Conservation (phyloP, 23 red algal genomes). For the Agarophyton chilense region DNA sequence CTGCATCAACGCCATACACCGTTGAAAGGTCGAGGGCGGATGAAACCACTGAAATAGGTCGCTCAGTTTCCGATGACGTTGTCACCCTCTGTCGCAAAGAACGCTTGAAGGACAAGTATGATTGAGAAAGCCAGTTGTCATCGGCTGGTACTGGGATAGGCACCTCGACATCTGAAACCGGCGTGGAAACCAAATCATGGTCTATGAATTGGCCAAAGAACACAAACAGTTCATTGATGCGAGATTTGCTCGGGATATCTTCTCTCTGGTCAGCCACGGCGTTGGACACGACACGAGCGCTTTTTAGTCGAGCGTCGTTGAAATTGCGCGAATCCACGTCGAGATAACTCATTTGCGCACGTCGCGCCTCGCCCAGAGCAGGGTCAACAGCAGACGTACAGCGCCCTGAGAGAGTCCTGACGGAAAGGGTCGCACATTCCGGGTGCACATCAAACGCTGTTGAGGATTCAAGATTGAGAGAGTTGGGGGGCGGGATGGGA, state of each 20-base stretch:
- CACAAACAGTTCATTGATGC: conserved; percentile 61
- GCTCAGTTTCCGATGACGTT: not conserved
- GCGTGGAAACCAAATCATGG: conserved; percentile 66
- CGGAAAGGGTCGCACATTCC: not conserved
- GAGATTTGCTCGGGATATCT: not conserved
- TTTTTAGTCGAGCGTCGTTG: not conserved
- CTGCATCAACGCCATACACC: conserved; percentile 22
- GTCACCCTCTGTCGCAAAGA: not conserved
- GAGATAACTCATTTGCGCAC: conserved; percentile 16
- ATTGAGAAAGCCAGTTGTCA: not conserved
- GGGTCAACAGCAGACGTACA: conserved; percentile 21
- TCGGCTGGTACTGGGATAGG: conserved; percentile 3
- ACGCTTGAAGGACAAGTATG: not conserved
- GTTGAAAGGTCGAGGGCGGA: conserved; percentile 31
- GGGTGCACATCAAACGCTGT: not conserved
- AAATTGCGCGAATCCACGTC: conserved; percentile 18
- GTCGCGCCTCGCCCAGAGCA: not conserved
- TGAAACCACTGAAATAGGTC: conserved; percentile 18
- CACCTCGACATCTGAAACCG: conserved; percentile 11
- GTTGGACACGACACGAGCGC: conserved; percentile 59
- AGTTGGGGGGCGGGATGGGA: not conserved
- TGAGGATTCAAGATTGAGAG: not conserved
- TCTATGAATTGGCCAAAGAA: conserved; percentile 79
- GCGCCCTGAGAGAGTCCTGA: conserved; percentile 18
- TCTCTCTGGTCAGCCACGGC: conserved; percentile 28